Conservation (phyloP, 805 yeast genomes). For the Saccharomycopsis guyanensis region DNA sequence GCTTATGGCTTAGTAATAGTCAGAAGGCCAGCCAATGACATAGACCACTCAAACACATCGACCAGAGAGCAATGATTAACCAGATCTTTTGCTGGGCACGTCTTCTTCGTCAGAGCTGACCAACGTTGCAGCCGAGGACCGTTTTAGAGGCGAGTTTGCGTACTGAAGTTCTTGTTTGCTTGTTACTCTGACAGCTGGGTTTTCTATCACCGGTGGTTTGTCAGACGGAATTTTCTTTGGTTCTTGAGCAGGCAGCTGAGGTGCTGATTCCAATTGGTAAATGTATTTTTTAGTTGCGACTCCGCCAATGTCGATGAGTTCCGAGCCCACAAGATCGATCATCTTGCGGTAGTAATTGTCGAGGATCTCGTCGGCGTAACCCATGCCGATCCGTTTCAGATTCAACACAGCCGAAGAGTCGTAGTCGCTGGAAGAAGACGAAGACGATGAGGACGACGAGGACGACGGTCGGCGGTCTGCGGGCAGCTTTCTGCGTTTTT, state of each 20-base stretch:
- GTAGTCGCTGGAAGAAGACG: not conserved
- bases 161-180: not conserved
- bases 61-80: no score
- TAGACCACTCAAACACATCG: no score
- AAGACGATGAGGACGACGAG: conserved; percentile 1
- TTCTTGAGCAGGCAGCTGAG: no score
- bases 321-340: conserved; percentile 41
- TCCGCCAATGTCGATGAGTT: no score
- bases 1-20: no score
- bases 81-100: not conserved
- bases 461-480: conserved; percentile 2
- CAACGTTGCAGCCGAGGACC: conserved; percentile 40
- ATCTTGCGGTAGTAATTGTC: conserved; percentile 43
- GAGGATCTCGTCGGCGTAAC: conserved; percentile 35
- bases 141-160: conserved; percentile 23
- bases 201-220: not conserved
- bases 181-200: conserved; percentile 20
- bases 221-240: no score
- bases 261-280: not conserved
- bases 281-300: not conserved
- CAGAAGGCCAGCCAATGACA: no score
- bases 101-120: conserved; percentile 1
- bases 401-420: conserved; percentile 4
- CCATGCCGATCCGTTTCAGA: conserved; percentile 20
- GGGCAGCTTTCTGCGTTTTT: conserved; percentile 23